Conservation (phyloP, 1,284 basidiomycete species). For the Schizophyllum commune region DNA sequence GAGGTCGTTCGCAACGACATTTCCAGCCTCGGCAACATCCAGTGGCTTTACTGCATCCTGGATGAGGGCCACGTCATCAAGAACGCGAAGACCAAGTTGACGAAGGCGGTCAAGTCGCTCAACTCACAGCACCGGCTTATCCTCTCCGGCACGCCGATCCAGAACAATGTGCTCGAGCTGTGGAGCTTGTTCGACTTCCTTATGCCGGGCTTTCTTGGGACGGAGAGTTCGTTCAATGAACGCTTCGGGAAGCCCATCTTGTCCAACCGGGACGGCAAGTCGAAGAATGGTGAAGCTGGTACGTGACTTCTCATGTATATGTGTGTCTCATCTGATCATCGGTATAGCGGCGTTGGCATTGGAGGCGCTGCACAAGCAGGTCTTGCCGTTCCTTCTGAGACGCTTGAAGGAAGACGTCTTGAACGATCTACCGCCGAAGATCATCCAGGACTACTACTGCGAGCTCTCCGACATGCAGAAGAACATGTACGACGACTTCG, state of each 20-base stretch:
- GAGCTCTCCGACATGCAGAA: constrained; percentile 94
- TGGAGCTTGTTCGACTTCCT: constrained; percentile 99
- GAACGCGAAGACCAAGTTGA: constrained; percentile 96
- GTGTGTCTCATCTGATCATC: constrained; percentile 4
- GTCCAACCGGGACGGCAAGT: constrained; percentile 92
- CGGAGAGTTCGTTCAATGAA: constrained; percentile 93
- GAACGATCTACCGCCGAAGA: constrained; percentile 95
- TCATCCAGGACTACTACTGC: constrained; percentile 99
- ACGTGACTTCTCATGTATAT: constrained; percentile 21
- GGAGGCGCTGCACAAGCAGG: constrained; percentile 97
- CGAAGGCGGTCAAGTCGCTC: constrained; percentile 91
- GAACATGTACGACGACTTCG: constrained; percentile 89
- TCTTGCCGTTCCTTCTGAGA: constrained; percentile 95
- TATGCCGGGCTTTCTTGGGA: constrained; percentile 98
- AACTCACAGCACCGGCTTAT: constrained; percentile 90
- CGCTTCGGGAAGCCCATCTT: constrained; percentile 95
- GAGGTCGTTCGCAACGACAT: constrained; percentile 98
- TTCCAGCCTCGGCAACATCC: constrained; percentile 59
- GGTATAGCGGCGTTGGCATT: constrained; percentile 78
- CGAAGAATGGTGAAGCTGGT: constrained; percentile 93
- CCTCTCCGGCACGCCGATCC: constrained; percentile 95
- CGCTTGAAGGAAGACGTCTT: constrained; percentile 97
- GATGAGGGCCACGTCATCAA: constrained; percentile 99
- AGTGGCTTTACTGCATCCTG: constrained; percentile 95
- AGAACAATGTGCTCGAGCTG: constrained; percentile 97